Base-by-base conservation (phyloP, 192 early-diverging fungal species). In the Backusella australiensis region DNA sequence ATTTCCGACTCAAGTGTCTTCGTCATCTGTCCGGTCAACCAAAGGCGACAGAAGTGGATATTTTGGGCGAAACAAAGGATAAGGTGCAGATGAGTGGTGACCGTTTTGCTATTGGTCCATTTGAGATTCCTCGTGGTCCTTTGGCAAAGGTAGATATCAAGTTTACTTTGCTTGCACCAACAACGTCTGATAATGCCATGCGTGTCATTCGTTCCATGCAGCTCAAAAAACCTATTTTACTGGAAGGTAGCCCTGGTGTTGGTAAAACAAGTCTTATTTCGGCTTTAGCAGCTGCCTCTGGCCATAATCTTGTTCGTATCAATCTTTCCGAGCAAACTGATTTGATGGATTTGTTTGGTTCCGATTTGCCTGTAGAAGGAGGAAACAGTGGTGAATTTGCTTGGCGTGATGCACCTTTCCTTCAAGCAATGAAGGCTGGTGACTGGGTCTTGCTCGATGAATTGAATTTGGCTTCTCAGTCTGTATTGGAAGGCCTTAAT, bases 281-380 rank as follows among this genome's bases (percentile, higher is more conserved):
- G 23, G 90, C 94, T 17, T 84, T 99, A 70, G 95, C 96, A 4
- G 82, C 84, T 0, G 81, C 93, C 3, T 88, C 96, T n/a, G 95
- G 96, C 0, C 91, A 95, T 77, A 85, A 85, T 2, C 82, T 99
- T 21, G 94, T 96, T 63, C 92, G 98, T 67, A 97, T 99, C 87
- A 99, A 99, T 84, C 83, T 99, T 73, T 96, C 94, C 19, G 98
- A 99, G 76, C 98, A 99, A 81, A 98, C 98, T 0, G 98, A 99
- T 82, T 83, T 99, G 76, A 97, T 95, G 91, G 98, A 99, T 80
- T 86, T 99, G 56, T 99, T 99, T 87, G 98, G 98, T 63, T 94
- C 95, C 19, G 98, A 99, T 86, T 86, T 99, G 69, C 98, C 98
- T 1, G 95, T 96, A 0, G 96, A 97, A 80, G 94, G 94, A 52